Percentiles rank a stretch among this genome's conserved stretches.
phyloP scores from a whole-genome alignment of 192 early-diverging fungal genomes.

The Coemansia sp. region DNA sequence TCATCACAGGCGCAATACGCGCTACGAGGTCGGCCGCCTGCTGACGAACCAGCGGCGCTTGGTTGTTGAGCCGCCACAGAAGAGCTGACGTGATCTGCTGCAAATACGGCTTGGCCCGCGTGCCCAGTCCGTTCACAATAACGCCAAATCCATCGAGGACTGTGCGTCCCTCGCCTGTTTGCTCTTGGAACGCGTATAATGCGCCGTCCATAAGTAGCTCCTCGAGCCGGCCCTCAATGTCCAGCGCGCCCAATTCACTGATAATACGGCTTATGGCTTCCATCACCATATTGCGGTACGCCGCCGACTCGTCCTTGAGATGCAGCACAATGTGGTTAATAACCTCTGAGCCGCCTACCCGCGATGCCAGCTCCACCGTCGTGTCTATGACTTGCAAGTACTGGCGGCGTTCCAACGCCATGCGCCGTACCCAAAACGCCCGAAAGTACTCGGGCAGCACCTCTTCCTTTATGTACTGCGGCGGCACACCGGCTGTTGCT shows the following conservation, averaged over 20 bases:
- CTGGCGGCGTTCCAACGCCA: slow-evolving; percentile 94
- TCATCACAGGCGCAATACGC: slow-evolving; percentile 90
- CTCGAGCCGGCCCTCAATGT: slow-evolving; percentile 88
- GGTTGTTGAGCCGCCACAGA: slow-evolving; percentile 97
- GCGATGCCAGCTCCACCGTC: slow-evolving; percentile 90
- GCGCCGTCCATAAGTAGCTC: slow-evolving; percentile 96
- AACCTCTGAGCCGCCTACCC: slow-evolving; percentile 90
- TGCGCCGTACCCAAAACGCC: slow-evolving; percentile 96
- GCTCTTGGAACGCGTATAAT: slow-evolving; percentile 98
- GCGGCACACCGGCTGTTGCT: slow-evolving; percentile 86
- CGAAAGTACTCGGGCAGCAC: slow-evolving; percentile 95
- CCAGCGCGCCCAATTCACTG: slow-evolving; percentile 74
- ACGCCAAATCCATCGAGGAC: slow-evolving; percentile 97
- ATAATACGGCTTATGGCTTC: slow-evolving; percentile 88
- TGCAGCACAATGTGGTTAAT: slow-evolving; percentile 82
- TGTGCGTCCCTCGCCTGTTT: slow-evolving; percentile 85
- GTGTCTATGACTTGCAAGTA: slow-evolving; percentile 93
- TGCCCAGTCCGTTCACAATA: slow-evolving; percentile 85
- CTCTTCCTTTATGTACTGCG: slow-evolving; percentile 80
- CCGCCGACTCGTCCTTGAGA: slow-evolving; percentile 92
- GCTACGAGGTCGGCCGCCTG: slow-evolving; percentile 97
- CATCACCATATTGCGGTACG: slow-evolving; percentile 97
- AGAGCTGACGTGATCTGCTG: slow-evolving; percentile 93
- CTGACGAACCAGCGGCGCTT: slow-evolving; percentile 90
- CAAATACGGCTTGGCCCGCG: slow-evolving; percentile 88